These are phyloP conservation scores for Volvariella volvacea DNA, from an alignment of 1,284 basidiomycete species.

Conservation along the genomic window DNA sequence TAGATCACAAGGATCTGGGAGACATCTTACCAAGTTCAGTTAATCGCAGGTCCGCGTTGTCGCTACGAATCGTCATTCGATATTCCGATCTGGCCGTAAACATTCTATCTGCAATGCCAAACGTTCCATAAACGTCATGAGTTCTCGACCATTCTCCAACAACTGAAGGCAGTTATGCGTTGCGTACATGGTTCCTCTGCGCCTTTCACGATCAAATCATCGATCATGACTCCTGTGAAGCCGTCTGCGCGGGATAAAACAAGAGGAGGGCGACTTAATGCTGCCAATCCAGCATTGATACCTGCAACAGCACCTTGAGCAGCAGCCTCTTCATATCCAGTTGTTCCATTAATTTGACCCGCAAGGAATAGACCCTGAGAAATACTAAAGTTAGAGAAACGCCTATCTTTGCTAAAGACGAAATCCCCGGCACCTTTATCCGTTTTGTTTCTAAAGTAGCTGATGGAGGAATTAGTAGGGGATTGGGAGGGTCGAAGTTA, in stretches of 20 bases:
- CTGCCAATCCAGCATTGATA: conserved; percentile 77
- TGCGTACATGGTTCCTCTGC: conserved; percentile 82
- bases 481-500: background rate
- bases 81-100: conserved; percentile 90
- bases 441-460: conserved; percentile 83
- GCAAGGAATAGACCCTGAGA: conserved; percentile 77
- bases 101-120: conserved; percentile 71
- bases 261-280: conserved; percentile 48
- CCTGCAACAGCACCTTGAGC: conserved; percentile 83
- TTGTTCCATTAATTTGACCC: conserved; percentile 88
- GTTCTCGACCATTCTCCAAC: background rate
- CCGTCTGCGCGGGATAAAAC: conserved; percentile 76
- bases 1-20: background rate
- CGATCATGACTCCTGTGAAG: conserved; percentile 85
- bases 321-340: conserved; percentile 89
- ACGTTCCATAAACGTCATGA: conserved; percentile 3
- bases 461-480: conserved; percentile 19
- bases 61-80: conserved; percentile 78
- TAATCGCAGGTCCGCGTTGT: conserved; percentile 82
- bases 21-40: conserved; percentile 58
- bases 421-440: conserved; percentile 43
- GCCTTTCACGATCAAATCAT: conserved; percentile 83
- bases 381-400: conserved; percentile 2
- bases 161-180: no score
- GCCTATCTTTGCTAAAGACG: background rate